These are phyloP conservation scores for Marasmius oreades DNA, from an alignment of 1,284 basidiomycete genomes.

Conservation along the genomic window DNA sequence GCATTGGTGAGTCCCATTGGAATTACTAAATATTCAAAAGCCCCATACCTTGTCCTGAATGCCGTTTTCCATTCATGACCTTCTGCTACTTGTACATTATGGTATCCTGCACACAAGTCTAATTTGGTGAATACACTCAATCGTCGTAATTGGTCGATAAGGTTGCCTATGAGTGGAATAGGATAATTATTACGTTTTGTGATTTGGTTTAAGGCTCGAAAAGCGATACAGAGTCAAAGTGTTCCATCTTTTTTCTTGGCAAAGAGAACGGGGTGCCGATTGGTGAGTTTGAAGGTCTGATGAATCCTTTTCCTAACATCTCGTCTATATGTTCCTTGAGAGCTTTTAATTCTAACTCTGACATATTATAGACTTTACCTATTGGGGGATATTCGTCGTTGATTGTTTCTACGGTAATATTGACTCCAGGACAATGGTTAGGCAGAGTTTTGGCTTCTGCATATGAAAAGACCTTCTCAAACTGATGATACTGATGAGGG, in stretches of 20 bases:
- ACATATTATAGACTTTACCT: not conserved
- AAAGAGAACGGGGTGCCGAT: constrained; percentile 3
- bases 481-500: no score
- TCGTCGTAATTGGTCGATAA: not conserved
- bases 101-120: not conserved
- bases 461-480: constrained; percentile 3
- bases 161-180: not conserved
- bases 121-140: not conserved
- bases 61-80: not conserved
- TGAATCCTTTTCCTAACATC: not conserved
- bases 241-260: constrained; percentile 7
- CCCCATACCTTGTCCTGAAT: not conserved
- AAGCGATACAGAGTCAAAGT: constrained; percentile 2
- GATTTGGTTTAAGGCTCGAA: not conserved
- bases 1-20: not conserved
- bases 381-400: not conserved
- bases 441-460: not conserved
- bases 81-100: not conserved
- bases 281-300: constrained; percentile 2
- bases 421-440: no score
- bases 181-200: constrained; percentile 1
- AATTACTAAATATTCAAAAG: not conserved
- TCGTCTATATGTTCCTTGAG: not conserved
- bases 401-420: no score
- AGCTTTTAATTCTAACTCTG: not conserved